phyloP scores from a whole-genome alignment of 108 stramenopile genomes.

The Nannochloropsis oceanica region DNA sequence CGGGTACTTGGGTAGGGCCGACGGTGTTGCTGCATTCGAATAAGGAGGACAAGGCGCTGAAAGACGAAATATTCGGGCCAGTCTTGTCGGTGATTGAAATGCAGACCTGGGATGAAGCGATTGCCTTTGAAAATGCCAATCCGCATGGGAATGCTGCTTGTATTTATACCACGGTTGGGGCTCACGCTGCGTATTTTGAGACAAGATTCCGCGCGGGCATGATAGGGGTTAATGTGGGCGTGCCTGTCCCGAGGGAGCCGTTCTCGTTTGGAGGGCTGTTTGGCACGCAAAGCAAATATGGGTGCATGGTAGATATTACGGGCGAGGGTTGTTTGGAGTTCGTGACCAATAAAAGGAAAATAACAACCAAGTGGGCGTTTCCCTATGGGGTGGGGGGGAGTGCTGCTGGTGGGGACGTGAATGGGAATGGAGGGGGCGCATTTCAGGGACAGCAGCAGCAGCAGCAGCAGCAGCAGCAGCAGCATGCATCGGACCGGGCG shows the following conservation, averaged over 20 bases:
- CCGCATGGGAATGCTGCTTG: slow-evolving; percentile 90
- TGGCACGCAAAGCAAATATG: slow-evolving; percentile 80
- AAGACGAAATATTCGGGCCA: slow-evolving; percentile 87
- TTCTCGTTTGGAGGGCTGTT: slow-evolving; percentile 83
- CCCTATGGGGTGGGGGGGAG: not conserved
- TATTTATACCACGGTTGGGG: slow-evolving; percentile 77
- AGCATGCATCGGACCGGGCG: not conserved
- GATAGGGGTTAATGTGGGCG: slow-evolving; percentile 70
- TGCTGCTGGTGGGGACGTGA: not conserved
- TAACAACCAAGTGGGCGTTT: slow-evolving; percentile 68
- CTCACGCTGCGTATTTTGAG: slow-evolving; percentile 78
- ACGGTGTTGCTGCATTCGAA: slow-evolving; percentile 64
- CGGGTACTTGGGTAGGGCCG: slow-evolving; percentile 71
- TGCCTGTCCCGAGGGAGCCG: slow-evolving; percentile 82
- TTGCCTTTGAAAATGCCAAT: slow-evolving; percentile 79
- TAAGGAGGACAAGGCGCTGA: slow-evolving; percentile 48
- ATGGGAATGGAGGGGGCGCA: not conserved
- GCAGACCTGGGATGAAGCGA: slow-evolving; percentile 67
- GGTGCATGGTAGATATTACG: slow-evolving; percentile 83
- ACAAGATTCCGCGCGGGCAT: slow-evolving; percentile 58
- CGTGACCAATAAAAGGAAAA: slow-evolving; percentile 84
- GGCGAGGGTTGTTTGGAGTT: slow-evolving; percentile 91
- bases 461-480: not conserved
- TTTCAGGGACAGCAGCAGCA: not conserved
- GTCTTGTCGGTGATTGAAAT: slow-evolving; percentile 61